Base-by-base conservation (phyloP, 1,284 basidiomycete genomes). In the Fomitopsis schrenkii region DNA sequence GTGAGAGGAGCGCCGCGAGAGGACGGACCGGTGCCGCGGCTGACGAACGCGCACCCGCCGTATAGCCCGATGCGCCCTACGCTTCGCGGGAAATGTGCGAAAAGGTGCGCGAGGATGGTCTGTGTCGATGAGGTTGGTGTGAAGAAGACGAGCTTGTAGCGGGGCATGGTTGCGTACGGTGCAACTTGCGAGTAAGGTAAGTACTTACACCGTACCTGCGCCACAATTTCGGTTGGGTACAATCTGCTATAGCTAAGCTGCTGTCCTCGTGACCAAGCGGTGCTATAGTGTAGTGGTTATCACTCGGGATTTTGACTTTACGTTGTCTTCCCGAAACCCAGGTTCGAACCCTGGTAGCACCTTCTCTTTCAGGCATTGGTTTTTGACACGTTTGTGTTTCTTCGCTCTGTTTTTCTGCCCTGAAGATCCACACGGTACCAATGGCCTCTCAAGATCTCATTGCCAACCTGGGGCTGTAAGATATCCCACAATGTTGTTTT, bases 41-140 rank as follows among this genome's bases (percentile, higher is more conserved):
- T 74, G 38, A 82, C 70, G 69, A 85, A 85, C n/a, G 83, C 83
- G 63, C 78, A 82, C 50, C 77, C 74, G 46, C 80, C 75, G 66
- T 85, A 84, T 28, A 80, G 71, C 42, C 82, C 83, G 41, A 83
- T 79, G 60, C 77, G 79, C 28, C 83, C 83, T 14, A 83, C 70
- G 41, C 75, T 66, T 36, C 76, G 67, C 6, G 82, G 80, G 62
- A 76, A 79, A 53, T 71, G 75, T 33, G 67, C 57, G 70, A 84
- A 83, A 6, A 84, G 70, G 58, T 78, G 76, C 46, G 75, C 68
- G 30, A 84, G 71, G 46, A 83, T 75, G 0, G 62, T 59, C 22
- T 70, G 70, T 0, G 83, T 83, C 57, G 72, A 69, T 3, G 72
- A 59, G 2, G 69, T 67, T 3, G 83, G 83, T 45, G 74, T 68